Evolutionary conservation across 1,139 yeast species (phyloP), one percentile per base, ranked within the genome.

Genomic region (Yamadazyma atlantica): DNA sequence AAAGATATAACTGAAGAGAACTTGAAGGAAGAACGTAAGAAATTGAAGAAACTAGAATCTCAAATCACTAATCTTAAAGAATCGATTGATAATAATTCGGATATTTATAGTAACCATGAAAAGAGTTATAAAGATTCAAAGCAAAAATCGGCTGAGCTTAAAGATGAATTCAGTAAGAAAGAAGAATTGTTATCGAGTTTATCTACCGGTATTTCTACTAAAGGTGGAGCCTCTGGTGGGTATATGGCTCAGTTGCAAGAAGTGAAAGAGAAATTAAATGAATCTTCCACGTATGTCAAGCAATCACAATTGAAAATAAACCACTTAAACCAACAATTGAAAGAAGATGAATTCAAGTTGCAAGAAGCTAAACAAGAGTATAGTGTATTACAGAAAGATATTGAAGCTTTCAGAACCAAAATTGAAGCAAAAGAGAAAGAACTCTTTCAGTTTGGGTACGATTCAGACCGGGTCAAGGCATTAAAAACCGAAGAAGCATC

Each of bases 171-270:
- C 42, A 67, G 70, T 25, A 75, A 70, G 44, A 86, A 85, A 49
- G 95, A 88, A 53, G 97, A 90, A 46, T 69, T 90, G 15, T 64
- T 88, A 12, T 82, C 95, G 4, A 82, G 95, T 0, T 69, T 94
- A 29, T 82, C 92, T 0, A 90, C 97, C 0, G 98, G 98, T 50
- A 82, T 92, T 11, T 85, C 97, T 0, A 78, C 95, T 0, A 82
- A 80, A 40, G 97, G 96, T 35, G 73, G 68, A 28, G 51, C 82
- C 0, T 86, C 85, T 44, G 83, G 89, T 25, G 97, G 97, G 11
- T 92, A 88, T 57, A 70, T 77, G 40, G 75, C 82, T 3, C 96
- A 89, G 51, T 64, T 89, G 24, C 78, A 80, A 39, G 82, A 78
- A 35, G 82, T 79, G 2, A 84, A 85, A 46, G 74, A 74, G 25